A percentile compares a stretch with the other conserved stretches of the same genome.
Evolutionary conservation across 768 basidiomycete species (phyloP).

Genomic region (Hericium rajendrae): DNA sequence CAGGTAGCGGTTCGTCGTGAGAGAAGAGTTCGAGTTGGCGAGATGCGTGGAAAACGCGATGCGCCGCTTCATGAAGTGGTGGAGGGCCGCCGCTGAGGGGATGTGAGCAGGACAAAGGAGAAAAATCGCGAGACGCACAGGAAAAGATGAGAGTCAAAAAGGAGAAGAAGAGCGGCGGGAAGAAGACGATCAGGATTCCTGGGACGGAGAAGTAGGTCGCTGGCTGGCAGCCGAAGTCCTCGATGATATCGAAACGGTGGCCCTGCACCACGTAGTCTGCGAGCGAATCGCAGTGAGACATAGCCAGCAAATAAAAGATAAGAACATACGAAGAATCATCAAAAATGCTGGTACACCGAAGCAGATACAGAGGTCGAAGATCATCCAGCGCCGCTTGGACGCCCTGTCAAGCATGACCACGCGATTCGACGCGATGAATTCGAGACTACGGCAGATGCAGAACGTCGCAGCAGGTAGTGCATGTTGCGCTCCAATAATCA

Average conservation of each 20-base stretch:
- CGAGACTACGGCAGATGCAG: neutral
- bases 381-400: neutral
- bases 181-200: conserved; percentile 22
- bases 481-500: neutral
- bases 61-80: conserved; percentile 25
- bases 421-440: neutral
- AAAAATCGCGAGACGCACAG: conserved; percentile 24
- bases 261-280: conserved; percentile 26
- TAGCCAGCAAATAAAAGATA: neutral
- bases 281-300: neutral
- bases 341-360: conserved; percentile 19
- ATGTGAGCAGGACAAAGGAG: neutral
- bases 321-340: conserved; percentile 24
- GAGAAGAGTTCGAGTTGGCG: conserved; percentile 8
- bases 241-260: conserved; percentile 22
- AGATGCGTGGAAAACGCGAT: conserved; percentile 21
- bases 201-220: conserved; percentile 22
- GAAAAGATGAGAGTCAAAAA: conserved; percentile 31
- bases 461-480: neutral
- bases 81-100: conserved; percentile 20
- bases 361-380: conserved; percentile 9
- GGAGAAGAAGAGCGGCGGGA: conserved; percentile 21
- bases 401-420: neutral
- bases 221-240: conserved; percentile 23
- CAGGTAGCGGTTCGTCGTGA: conserved; percentile 16